Evolutionary conservation across 2,329 filamentous ascomycete species (phyloP).

Genomic region (Ascochyta koolunga): DNA sequence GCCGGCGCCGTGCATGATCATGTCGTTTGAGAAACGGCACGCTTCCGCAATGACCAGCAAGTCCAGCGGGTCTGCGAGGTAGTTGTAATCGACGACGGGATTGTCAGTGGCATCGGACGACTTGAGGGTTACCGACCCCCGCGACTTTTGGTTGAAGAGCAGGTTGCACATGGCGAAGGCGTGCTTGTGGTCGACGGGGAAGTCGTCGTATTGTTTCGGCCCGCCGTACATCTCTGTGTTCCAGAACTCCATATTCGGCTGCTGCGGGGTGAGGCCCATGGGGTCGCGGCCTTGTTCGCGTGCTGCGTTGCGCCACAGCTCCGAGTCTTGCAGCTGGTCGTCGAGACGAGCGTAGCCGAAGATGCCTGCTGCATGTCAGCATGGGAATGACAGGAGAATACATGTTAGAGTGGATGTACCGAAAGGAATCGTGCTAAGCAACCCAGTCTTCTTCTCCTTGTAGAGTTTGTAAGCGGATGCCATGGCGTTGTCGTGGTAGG

Average conservation of each 20-base stretch:
- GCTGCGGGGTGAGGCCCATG: constrained; percentile 63
- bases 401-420: constrained; percentile 46
- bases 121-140: constrained; percentile 61
- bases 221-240: constrained; percentile 67
- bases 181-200: constrained; percentile 60
- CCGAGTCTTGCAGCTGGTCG: constrained; percentile 61
- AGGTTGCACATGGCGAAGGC: constrained; percentile 65
- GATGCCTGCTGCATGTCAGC: constrained; percentile 25
- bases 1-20: constrained; percentile 62
- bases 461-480: constrained; percentile 60
- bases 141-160: constrained; percentile 63
- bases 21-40: constrained; percentile 65
- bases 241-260: constrained; percentile 69
- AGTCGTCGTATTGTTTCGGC: constrained; percentile 62
- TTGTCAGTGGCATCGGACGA: constrained; percentile 56
- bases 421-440: constrained; percentile 67
- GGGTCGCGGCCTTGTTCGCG: constrained; percentile 59
- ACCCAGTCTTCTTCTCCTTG: constrained; percentile 63
- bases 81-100: constrained; percentile 65
- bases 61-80: constrained; percentile 64
- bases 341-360: constrained; percentile 69
- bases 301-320: constrained; percentile 60
- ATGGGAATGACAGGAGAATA: too few species aligned
- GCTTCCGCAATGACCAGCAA: constrained; percentile 65
- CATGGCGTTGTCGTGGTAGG: constrained; percentile 61